Conservation (phyloP, 2,329 filamentous ascomycete species). For the Ophiostoma piceae region DNA sequence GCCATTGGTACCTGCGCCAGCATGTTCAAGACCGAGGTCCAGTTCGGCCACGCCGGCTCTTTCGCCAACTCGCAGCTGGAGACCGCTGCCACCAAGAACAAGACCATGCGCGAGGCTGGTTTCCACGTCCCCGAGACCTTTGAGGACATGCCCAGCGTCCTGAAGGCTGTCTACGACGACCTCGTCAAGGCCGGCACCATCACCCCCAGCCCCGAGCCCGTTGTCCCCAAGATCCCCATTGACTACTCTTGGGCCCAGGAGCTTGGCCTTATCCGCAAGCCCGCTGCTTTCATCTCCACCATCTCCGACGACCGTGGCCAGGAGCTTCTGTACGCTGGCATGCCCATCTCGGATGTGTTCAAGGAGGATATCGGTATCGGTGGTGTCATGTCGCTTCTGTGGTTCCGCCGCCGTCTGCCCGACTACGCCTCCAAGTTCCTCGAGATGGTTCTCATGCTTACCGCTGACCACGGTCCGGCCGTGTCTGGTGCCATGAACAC, state of each 20-base stretch:
- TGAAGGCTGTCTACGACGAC: constrained; percentile 80
- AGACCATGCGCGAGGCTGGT: constrained; percentile 90
- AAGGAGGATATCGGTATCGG: constrained; percentile 97
- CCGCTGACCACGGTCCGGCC: constrained; percentile 96
- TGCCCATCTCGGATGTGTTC: constrained; percentile 99
- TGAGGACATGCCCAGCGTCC: constrained; percentile 78
- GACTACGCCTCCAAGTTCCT: constrained; percentile 97
- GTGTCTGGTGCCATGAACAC: constrained; percentile 99
- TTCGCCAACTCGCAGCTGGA: constrained; percentile 99
- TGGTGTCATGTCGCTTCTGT: constrained; percentile 98
- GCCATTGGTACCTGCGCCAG: constrained; percentile 98
- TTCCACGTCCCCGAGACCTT: constrained; percentile 95
- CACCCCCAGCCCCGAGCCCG: constrained; percentile 78
- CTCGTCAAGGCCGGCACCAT: constrained; percentile 81
- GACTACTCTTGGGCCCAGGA: constrained; percentile 99
- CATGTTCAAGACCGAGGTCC: constrained; percentile 99
- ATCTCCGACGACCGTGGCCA: constrained; percentile 99
- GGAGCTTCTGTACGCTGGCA: constrained; percentile 95
- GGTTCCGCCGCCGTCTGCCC: constrained; percentile 97
- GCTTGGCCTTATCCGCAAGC: constrained; percentile 98
- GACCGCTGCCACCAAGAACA: constrained; percentile 94
- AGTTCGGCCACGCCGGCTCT: constrained; percentile 97
- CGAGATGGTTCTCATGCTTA: constrained; percentile 99
- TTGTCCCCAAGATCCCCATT: constrained; percentile 97
- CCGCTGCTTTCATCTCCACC: constrained; percentile 98